Evolutionary conservation across 495 filamentous ascomycete species (phyloP).

Genomic region (Xylaria nigripes): DNA sequence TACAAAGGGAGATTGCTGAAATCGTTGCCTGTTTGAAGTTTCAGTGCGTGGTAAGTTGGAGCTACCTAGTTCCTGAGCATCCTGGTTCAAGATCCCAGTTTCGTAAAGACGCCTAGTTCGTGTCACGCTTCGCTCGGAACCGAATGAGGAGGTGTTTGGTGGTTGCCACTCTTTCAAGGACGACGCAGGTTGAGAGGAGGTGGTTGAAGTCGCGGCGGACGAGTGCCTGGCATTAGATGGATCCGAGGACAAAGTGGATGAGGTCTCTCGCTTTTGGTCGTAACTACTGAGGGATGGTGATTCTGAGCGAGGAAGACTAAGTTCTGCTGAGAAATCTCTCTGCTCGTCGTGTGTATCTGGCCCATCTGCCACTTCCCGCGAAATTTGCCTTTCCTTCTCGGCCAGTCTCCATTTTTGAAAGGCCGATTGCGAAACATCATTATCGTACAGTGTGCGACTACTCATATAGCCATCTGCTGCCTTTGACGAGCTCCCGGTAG

Average conservation of each 20-base stretch:
- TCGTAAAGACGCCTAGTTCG: constrained; percentile 79
- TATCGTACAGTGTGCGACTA: constrained; percentile 71
- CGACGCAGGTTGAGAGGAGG: constrained; percentile 55
- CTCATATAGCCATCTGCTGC: constrained; percentile 44
- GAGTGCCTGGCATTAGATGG: constrained; percentile 64
- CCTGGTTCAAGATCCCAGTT: constrained; percentile 67
- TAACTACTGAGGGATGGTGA: constrained; percentile 54
- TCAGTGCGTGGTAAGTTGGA: constrained; percentile 72
- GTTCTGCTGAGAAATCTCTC: constrained; percentile 21
- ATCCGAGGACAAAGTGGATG: constrained; percentile 76
- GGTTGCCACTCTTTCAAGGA: constrained; percentile 41
- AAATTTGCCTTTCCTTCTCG: constrained; percentile 47
- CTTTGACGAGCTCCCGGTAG: constrained; percentile 36
- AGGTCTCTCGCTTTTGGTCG: constrained; percentile 71
- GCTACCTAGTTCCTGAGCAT: constrained; percentile 71
- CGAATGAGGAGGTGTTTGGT: constrained; percentile 28
- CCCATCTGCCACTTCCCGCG: constrained; percentile 32
- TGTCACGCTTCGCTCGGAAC: constrained; percentile 44
- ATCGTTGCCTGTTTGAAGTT: constrained; percentile 53
- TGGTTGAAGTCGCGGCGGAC: constrained; percentile 85
- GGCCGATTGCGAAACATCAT: constrained; percentile 70
- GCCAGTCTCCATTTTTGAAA: constrained; percentile 61
- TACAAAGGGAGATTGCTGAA: constrained; percentile 28
- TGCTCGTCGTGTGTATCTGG: constrained; percentile 27
- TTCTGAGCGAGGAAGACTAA: constrained; percentile 43